Evolutionary conservation across 148 eudicot genomes (phyloP).

Genomic region (Salicornia ramosissima): DNA sequence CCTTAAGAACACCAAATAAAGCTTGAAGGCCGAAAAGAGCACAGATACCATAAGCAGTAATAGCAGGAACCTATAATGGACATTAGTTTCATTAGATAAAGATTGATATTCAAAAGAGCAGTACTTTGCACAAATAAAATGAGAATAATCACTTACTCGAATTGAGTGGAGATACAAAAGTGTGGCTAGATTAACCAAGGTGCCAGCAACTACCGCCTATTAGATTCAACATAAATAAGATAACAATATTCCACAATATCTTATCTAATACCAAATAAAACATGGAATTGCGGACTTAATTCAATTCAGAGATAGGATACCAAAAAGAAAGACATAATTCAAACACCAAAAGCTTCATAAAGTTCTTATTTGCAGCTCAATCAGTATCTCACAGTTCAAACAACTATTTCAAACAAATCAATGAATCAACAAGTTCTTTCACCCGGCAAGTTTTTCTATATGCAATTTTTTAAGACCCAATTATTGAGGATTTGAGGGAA

Average conservation of each 20-base stretch:
- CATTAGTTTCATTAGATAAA: constrained; percentile 8
- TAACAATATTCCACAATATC: background rate
- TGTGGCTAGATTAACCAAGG: constrained; percentile 85
- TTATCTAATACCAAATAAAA: background rate
- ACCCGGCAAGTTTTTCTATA: background rate
- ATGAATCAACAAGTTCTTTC: background rate
- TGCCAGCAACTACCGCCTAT: constrained; percentile 96
- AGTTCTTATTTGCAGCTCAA: background rate
- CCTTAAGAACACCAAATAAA: constrained; percentile 72
- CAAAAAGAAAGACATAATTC: background rate
- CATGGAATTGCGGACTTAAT: background rate
- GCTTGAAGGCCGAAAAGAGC: constrained; percentile 83
- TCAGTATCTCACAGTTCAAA: background rate
- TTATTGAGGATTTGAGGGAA: background rate
- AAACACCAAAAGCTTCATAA: background rate
- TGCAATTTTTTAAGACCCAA: no score
- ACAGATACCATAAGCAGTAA: constrained; percentile 52
- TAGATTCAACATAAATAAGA: constrained; percentile 18
- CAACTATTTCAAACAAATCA: background rate
- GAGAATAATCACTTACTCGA: constrained; percentile 46
- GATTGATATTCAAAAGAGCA: background rate
- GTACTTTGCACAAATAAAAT: background rate
- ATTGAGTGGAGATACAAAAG: constrained; percentile 74
- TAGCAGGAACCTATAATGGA: constrained; percentile 60
- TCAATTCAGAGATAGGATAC: background rate